Evolutionary conservation across 2,329 filamentous ascomycete species (phyloP).

Genomic region (Talaromyces marneffei): DNA sequence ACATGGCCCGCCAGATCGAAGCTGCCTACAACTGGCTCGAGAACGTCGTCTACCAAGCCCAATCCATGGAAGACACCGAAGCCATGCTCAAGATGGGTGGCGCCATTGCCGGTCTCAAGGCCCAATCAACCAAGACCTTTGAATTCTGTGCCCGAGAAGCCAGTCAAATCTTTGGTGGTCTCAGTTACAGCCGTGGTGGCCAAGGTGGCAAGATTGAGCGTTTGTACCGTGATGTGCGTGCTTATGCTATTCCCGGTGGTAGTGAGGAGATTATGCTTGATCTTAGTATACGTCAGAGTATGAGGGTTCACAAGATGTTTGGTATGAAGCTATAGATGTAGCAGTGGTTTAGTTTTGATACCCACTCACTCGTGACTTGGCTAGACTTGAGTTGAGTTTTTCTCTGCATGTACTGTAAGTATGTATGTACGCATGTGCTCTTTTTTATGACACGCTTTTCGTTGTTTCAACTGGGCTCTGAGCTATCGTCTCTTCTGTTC

Average conservation of each 20-base stretch:
- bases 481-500: neutral
- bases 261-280: slow-evolving; percentile 99
- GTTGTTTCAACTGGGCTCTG: neutral
- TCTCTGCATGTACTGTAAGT: neutral
- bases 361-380: slow-evolving; percentile 3
- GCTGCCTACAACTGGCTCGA: slow-evolving; percentile 96
- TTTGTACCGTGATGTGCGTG: slow-evolving; percentile 88
- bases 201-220: slow-evolving; percentile 95
- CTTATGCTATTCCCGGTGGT: slow-evolving; percentile 93
- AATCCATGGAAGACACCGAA: slow-evolving; percentile 88
- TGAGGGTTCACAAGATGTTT: slow-evolving; percentile 81
- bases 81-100: slow-evolving; percentile 94
- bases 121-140: slow-evolving; percentile 87
- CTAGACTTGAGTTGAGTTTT: neutral
- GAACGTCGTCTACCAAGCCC: slow-evolving; percentile 86
- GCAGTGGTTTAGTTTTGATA: slow-evolving; percentile 51
- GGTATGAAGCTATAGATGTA: slow-evolving; percentile 98
- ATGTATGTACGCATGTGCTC: neutral
- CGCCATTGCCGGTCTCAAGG: slow-evolving; percentile 88
- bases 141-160: slow-evolving; percentile 97
- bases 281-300: slow-evolving; percentile 82
- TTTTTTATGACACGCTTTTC: neutral
- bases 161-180: slow-evolving; percentile 91
- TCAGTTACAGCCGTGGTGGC: slow-evolving; percentile 86
- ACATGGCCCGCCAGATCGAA: slow-evolving; percentile 98